Base-by-base conservation (phyloP, 129 eudicot species). In the Artemisia annua region DNA sequence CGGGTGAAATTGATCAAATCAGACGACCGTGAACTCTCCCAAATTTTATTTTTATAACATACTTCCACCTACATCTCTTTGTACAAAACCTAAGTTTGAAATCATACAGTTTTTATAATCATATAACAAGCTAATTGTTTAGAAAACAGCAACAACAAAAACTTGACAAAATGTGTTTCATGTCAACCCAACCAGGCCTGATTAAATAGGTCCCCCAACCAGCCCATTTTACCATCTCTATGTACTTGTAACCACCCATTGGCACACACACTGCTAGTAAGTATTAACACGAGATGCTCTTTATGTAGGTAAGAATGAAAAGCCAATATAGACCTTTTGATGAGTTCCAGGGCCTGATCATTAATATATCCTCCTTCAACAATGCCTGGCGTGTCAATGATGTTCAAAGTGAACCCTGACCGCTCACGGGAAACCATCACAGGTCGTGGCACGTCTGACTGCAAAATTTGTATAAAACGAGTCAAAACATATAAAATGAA, bases 311-410 rank as follows among this genome's bases (percentile, higher is more conserved):
- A 24, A 44, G 19, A 58, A 73, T 17, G 48, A 22, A 44, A 26
- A 55, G 35, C 51, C 56, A 62, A n/a, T 54, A 69, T 44, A 52
- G 24, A 90, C 97, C 92, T 86, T 83, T 94, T 94, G 73, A 94
- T 90, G 79, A 84, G 80, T 11, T 84, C 88, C 58, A 94, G 75
- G 5, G 83, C 93, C 71, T 86, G 96, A 67, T 85, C 89, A 76
- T 82, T 94, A 57, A 94, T 88, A 78, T 80, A 90, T 64, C 98
- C 98, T 83, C 91, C 97, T 83, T 94, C 98, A 77, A 86, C 88
- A 14, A 94, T 90, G 26, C 98, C 98, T 3, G 97, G 98, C 39
- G 98, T 94, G 80, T 90, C 98, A 26, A 94, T 85, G 56, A 90
- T 83, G 82, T 88, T 88, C 80, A 94, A 79, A 0, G 98, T 90